Percentiles rank a stretch among this genome's conserved stretches.
Evolutionary conservation across 2,329 filamentous ascomycete species (phyloP).

Genomic region (Penicillium oxalicum): DNA sequence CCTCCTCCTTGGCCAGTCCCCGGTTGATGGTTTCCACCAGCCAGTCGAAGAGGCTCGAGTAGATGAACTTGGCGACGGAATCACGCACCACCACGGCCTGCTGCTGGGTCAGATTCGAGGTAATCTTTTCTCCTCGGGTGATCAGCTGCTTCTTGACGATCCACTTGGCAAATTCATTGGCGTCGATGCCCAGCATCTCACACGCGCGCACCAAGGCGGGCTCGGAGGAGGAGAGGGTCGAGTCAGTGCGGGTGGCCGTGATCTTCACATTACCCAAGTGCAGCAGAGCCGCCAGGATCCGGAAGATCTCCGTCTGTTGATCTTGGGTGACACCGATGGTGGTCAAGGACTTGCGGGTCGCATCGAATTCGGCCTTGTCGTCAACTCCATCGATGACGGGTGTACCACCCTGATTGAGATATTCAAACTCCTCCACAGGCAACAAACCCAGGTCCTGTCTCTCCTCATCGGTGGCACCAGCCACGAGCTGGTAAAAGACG

Average conservation of each 20-base stretch:
- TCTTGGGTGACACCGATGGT: constrained; percentile 75
- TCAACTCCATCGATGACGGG: constrained; percentile 91
- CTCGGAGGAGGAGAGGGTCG: constrained; percentile 72
- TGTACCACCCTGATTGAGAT: constrained; percentile 89
- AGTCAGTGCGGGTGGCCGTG: constrained; percentile 80
- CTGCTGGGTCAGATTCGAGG: constrained; percentile 86
- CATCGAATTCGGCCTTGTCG: constrained; percentile 87
- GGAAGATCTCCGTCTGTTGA: constrained; percentile 82
- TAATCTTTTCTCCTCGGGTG: constrained; percentile 94
- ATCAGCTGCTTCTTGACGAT: constrained; percentile 98
- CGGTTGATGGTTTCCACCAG: constrained; percentile 94
- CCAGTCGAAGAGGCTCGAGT: constrained; percentile 98
- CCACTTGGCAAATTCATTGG: constrained; percentile 87
- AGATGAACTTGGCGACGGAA: constrained; percentile 97
- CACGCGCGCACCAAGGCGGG: constrained; percentile 77
- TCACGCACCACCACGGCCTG: constrained; percentile 93
- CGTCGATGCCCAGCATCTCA: constrained; percentile 78
- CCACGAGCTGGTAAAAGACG: constrained; percentile 96
- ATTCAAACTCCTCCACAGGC: constrained; percentile 86
- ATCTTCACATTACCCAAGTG: constrained; percentile 98
- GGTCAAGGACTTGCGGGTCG: constrained; percentile 75
- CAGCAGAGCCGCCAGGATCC: constrained; percentile 78
- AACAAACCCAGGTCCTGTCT: constrained; percentile 72
- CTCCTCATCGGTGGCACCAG: constrained; percentile 80
- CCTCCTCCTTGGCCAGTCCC: constrained; percentile 81